Evolutionary conservation across 768 basidiomycete genomes (phyloP), one percentile per base, ranked within the genome.

Genomic region (Leccinum pellstonianum): DNA sequence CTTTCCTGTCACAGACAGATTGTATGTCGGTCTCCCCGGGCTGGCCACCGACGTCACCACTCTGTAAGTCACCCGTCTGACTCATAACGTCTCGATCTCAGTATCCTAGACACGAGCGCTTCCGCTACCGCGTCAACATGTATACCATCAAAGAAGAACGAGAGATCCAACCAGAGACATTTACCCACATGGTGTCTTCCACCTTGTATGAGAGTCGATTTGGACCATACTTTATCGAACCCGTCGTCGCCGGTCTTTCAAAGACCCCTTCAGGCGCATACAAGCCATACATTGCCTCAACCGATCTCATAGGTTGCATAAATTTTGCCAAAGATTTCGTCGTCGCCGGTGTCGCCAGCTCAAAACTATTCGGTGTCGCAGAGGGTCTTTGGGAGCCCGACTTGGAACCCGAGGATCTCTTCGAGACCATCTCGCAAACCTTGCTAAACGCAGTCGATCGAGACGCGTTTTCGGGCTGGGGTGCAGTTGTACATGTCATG

Each of bases 71-170:
- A 11, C 11, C 35, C 21, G 25, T 55, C 31, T 43, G 53, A 49
- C 19, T 51, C 33, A 15, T 33, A 54, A 48, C 31, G 27, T 54
- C 51, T 33, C 37, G 21, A 54, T 55, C 60, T 56, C 43, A 57
- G 49, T 43, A 62, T 46, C 52, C 27, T 55, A 97, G 95, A 59
- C 88, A 86, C 65, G 96, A 98, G 75, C 84, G 86, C 43, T 89
- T 98, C 70, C 87, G 97, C 55, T 95, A 90, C 77, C 84, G 95
- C 64, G 90, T 96, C 59, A 99, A 99, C 80, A 95, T 98, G 93
- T 98, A 98, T 77, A 91, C 93, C 33, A 98, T 99, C 82, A 99
- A 99, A 76, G 96, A 99, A 76, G 96, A 97, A 72, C 86, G 96
- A 63, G 89, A 96, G 70, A 97, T 99, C 68, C 88, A 93, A 66